These are phyloP conservation scores for Allodekkera sacchari DNA, from an alignment of 805 yeast genomes.

Conservation along the genomic window DNA sequence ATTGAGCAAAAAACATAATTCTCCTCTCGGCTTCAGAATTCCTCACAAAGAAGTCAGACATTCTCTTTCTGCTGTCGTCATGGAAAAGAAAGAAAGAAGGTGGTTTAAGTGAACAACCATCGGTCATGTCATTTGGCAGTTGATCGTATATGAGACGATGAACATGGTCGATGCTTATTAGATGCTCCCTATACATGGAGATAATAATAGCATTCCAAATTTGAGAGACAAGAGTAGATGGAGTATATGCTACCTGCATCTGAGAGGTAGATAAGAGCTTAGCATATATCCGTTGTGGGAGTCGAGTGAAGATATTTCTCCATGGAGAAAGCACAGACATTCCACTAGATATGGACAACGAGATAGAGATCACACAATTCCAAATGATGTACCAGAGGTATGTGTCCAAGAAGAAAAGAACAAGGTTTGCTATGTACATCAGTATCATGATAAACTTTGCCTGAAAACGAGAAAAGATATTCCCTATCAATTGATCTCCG, in stretches of 20 bases:
- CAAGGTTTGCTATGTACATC: slow-evolving; percentile 36
- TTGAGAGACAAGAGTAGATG: slow-evolving; percentile 33
- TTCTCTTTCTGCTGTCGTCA: slow-evolving; percentile 34
- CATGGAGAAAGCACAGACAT: slow-evolving; percentile 50
- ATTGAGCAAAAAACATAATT: slow-evolving; percentile 46
- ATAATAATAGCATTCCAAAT: slow-evolving; percentile 49
- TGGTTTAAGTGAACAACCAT: slow-evolving; percentile 23
- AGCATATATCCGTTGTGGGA: slow-evolving; percentile 43
- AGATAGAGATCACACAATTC: slow-evolving; percentile 42
- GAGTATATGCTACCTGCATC: slow-evolving; percentile 35
- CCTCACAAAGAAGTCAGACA: slow-evolving; percentile 33
- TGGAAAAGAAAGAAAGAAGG: slow-evolving; percentile 42
- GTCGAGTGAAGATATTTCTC: slow-evolving; percentile 44
- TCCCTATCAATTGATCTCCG: slow-evolving; percentile 35
- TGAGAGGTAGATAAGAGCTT: slow-evolving; percentile 38
- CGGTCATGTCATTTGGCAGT: slow-evolving; percentile 43
- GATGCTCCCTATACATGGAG: slow-evolving; percentile 47
- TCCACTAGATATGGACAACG: slow-evolving; percentile 42
- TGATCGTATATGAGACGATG: slow-evolving; percentile 27
- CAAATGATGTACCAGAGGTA: slow-evolving; percentile 52
- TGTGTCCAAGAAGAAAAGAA: slow-evolving; percentile 45
- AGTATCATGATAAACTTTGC: slow-evolving; percentile 32
- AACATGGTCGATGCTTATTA: slow-evolving; percentile 42
- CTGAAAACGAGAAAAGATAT: slow-evolving; percentile 34
- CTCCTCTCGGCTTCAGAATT: slow-evolving; percentile 45